Percentiles rank a stretch among this genome's conserved stretches.
Evolutionary conservation across 768 basidiomycete species (phyloP).

Genomic region (Podaxis carcinomalis): DNA sequence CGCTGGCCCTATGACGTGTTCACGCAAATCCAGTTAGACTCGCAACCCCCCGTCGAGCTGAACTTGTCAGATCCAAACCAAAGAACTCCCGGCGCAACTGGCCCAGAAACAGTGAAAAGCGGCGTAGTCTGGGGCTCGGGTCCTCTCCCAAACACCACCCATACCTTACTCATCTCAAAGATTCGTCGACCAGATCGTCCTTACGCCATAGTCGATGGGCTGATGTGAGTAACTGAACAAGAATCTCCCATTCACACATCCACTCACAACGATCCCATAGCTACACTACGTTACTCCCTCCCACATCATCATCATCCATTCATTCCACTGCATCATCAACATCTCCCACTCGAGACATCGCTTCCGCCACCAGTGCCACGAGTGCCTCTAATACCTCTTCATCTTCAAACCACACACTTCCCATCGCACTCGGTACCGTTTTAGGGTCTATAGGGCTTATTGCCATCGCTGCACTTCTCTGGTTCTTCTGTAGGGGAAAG

Average conservation of each 20-base stretch:
- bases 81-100: conserved; percentile 24
- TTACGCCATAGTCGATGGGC: conserved; percentile 32
- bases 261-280: conserved; percentile 1
- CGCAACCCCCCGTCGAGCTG: conserved; percentile 24
- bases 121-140: conserved; percentile 32
- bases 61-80: conserved; percentile 22
- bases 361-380: conserved; percentile 15
- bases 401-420: conserved; percentile 19
- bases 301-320: conserved; percentile 9
- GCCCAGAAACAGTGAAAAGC: conserved; percentile 34
- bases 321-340: conserved; percentile 17
- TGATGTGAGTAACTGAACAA: conserved; percentile 26
- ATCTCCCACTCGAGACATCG: conserved; percentile 9
- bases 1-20: conserved; percentile 38
- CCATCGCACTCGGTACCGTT: conserved; percentile 28
- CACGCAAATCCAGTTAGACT: conserved; percentile 35
- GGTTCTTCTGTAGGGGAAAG: conserved; percentile 24
- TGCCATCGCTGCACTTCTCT: conserved; percentile 22
- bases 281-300: conserved; percentile 13
- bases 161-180: conserved; percentile 36
- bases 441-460: conserved; percentile 28
- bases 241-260: not conserved
- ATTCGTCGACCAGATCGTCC: conserved; percentile 22
- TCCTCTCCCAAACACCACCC: conserved; percentile 26
- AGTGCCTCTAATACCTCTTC: not conserved